Percentiles rank a stretch among this genome's conserved stretches.
Conservation (phyloP, 2,329 filamentous ascomycete species). For the Penicillium capsulatum region DNA sequence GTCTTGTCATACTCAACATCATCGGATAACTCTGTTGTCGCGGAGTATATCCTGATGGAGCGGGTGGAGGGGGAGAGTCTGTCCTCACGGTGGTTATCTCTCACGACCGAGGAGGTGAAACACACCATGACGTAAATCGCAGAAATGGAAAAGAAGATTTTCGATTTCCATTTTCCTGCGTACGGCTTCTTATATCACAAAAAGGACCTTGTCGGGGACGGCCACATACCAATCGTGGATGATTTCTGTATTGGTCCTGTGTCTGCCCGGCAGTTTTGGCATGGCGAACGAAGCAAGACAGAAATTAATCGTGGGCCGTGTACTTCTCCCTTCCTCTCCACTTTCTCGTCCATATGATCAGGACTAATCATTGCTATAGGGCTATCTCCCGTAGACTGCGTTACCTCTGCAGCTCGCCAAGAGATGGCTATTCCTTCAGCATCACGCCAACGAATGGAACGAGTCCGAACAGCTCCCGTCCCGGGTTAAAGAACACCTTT, state of each 20-base stretch:
- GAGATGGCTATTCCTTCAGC: conserved; percentile 20
- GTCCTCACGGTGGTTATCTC: conserved; percentile 23
- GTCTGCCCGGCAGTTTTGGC: conserved; percentile 28
- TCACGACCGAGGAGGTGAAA: conserved; percentile 24
- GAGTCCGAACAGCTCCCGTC: conserved; percentile 24
- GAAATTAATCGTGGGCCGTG: conserved; percentile 26
- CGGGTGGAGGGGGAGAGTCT: conserved; percentile 33
- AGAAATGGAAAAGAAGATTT: conserved; percentile 25
- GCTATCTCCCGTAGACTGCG: conserved; percentile 18
- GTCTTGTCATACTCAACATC: conserved; percentile 35
- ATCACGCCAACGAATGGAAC: conserved; percentile 26
- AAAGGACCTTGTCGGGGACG: conserved; percentile 16
- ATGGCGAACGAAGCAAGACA: conserved; percentile 23
- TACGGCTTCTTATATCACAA: conserved; percentile 29
- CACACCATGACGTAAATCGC: conserved; percentile 26
- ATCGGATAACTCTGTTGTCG: conserved; percentile 37
- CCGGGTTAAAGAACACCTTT: conserved; percentile 17
- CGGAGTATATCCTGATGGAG: conserved; percentile 46
- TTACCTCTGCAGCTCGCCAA: conserved; percentile 26
- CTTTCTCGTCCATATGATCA: no score
- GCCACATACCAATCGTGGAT: conserved; percentile 16
- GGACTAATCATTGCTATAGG: conserved; percentile 17
- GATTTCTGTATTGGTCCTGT: conserved; percentile 29
- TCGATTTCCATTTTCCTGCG: conserved; percentile 25
- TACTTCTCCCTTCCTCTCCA: conserved; percentile 7